A percentile compares a stretch with the other conserved stretches of the same genome.
These are phyloP conservation scores for Nitzschia palea DNA, from an alignment of 108 stramenopile species.

Conservation along the genomic window DNA sequence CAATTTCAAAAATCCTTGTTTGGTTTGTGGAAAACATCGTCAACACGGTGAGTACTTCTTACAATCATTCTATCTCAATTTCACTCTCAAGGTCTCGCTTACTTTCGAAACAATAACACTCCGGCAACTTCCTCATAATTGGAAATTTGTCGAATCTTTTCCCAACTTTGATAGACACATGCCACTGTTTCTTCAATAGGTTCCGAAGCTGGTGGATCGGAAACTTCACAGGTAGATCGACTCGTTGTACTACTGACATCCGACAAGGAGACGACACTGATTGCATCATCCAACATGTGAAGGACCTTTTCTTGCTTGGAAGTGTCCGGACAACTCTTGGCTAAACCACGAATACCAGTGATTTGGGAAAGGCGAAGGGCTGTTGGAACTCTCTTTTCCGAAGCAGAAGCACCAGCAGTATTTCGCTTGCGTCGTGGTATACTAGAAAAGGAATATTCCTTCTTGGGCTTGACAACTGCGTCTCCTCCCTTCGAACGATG, in stretches of 20 bases:
- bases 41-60: too few relatives aligned
- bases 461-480: too few relatives aligned
- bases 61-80: too few relatives aligned
- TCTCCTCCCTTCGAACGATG: too few relatives aligned
- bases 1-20: slow-evolving; percentile 35
- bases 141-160: slow-evolving; percentile 14
- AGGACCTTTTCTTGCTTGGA: neutral
- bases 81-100: too few relatives aligned
- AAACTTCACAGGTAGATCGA: neutral
- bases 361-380: neutral
- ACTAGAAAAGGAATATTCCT: too few relatives aligned
- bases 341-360: neutral
- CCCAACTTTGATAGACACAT: slow-evolving; percentile 26
- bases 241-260: neutral
- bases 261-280: neutral
- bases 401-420: too few relatives aligned
- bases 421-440: too few relatives aligned
- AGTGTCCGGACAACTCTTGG: neutral
- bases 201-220: neutral
- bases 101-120: slow-evolving; percentile 33
- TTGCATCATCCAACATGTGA: neutral
- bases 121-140: slow-evolving; percentile 44
- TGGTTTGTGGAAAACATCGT: too few relatives aligned
- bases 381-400: too few relatives aligned
- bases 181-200: neutral